Evolutionary conservation across 495 filamentous ascomycete genomes (phyloP), one percentile per base, ranked within the genome.

Genomic region (Penicillium ochrochloron): DNA sequence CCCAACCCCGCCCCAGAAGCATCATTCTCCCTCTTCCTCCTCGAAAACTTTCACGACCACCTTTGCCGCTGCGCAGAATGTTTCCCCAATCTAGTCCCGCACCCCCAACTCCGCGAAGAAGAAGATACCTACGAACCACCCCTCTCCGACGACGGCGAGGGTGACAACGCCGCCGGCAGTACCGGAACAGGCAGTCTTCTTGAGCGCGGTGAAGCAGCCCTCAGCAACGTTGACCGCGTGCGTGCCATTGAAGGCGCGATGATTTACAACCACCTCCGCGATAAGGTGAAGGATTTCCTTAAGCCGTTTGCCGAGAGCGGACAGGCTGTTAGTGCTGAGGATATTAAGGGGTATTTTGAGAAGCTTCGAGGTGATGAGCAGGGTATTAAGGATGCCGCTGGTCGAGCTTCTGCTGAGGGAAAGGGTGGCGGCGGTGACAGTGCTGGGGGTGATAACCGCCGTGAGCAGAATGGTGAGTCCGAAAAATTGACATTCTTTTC

Each of bases 271-370:
- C 88, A 95, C 65, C 84, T 99, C 23, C 94, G 94, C 66, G 94
- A 97, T 53, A 94, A 94, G 70, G 87, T 99, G 15, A 97, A 93
- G 83, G 86, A 86, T 4, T 98, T 99, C 73, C 84, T 99, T 62
- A 85, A 90, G 71, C 91, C 96, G 57, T 99, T 97, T 77, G 95
- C 95, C 4, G 94, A 96, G 74, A 93, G 88, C 63, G 93, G 93
- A 1, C 77, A 90, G 75, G 86, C 89, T 3, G 93, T 99, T 14
- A 88, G 90, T 0, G 94, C 93, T 6, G 95, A 98, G 75, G 93
- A 98, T 79, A 93, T 99, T 72, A 97, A 97, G 78, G 87, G 82
- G 11, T 96, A 97, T 78, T 98, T 98, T 84, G 95, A 93, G 60
- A 93, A 92, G 76, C 73, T 99, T 65, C 84, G 95, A 63, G 95